Evolutionary conservation across 106 monocot species (phyloP).

Genomic region (Dioscorea alata): DNA sequence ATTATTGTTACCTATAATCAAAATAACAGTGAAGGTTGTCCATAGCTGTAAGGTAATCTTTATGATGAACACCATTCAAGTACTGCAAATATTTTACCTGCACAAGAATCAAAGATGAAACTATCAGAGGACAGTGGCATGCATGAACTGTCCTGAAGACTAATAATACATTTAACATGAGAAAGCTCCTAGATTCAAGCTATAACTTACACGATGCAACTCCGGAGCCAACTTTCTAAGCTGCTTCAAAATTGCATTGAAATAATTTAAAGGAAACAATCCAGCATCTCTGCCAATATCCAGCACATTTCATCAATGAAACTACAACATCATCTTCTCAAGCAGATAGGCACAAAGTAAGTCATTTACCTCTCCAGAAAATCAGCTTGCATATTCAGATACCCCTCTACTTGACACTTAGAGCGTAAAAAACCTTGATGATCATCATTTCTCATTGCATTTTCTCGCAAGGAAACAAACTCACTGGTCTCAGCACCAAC

Average conservation of each 20-base stretch:
- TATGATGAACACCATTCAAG: constrained; percentile 69
- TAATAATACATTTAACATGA: neutral
- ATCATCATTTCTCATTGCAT: constrained; percentile 35
- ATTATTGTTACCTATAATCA: constrained; percentile 72
- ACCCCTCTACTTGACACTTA: constrained; percentile 85
- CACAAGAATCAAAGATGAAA: neutral
- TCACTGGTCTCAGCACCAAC: constrained; percentile 14
- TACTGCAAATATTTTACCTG: constrained; percentile 84
- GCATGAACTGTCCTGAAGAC: too few species aligned
- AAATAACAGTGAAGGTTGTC: constrained; percentile 86
- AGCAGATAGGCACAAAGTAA: constrained; percentile 1
- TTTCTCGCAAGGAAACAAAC: constrained; percentile 14
- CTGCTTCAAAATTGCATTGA: constrained; percentile 51
- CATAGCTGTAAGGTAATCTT: constrained; percentile 72
- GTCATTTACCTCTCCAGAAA: constrained; percentile 71
- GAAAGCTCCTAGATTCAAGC: neutral
- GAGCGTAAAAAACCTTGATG: constrained; percentile 61
- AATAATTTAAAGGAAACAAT: constrained; percentile 64
- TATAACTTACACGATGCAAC: constrained; percentile 75
- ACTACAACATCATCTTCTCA: too few species aligned
- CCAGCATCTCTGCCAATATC: constrained; percentile 56
- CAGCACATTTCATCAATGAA: neutral
- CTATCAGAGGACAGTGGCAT: too few species aligned
- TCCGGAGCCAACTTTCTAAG: constrained; percentile 78
- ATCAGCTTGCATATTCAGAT: constrained; percentile 86